Evolutionary conservation across 2,329 filamentous ascomycete species (phyloP).

Genomic region (Beauveria sp.): DNA sequence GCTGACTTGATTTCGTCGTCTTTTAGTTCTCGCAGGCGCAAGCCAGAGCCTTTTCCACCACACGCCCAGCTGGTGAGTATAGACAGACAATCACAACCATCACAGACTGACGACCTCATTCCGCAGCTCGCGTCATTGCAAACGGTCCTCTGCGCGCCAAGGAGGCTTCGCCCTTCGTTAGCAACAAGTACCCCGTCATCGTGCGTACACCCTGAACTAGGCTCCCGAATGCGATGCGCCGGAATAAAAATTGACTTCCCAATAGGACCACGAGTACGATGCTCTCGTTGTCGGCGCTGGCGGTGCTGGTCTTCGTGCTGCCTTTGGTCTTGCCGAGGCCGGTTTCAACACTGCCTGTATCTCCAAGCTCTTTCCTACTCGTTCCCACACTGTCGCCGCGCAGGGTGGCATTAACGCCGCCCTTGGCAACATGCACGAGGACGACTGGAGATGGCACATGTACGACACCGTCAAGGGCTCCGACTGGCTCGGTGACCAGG

Average conservation of each 20-base stretch:
- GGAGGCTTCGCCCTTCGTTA: constrained; percentile 81
- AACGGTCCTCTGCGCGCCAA: constrained; percentile 83
- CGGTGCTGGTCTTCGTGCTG: constrained; percentile 72
- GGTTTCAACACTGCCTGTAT: constrained; percentile 88
- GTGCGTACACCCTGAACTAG: constrained; percentile 42
- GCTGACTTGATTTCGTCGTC: not conserved
- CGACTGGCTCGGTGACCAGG: constrained; percentile 95
- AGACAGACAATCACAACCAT: constrained; percentile 11
- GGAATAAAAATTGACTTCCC: not conserved
- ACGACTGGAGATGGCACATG: constrained; percentile 99
- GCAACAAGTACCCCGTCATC: constrained; percentile 89
- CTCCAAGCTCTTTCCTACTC: constrained; percentile 77
- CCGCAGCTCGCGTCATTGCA: constrained; percentile 74
- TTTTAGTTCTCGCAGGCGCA: constrained; percentile 28
- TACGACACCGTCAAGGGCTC: constrained; percentile 98
- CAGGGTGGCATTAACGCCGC: constrained; percentile 84
- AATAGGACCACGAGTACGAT: constrained; percentile 94
- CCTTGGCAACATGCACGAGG: constrained; percentile 92
- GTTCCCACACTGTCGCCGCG: constrained; percentile 76
- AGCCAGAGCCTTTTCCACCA: constrained; percentile 77
- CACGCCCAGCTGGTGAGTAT: constrained; percentile 65
- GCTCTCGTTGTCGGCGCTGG: constrained; percentile 86
- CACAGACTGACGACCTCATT: not conserved
- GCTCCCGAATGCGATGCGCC: not conserved
- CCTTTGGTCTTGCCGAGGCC: constrained; percentile 79